These are phyloP conservation scores for Chaetomiaceae sp. DNA, from an alignment of 2,329 filamentous ascomycete species.

Conservation along the genomic window DNA sequence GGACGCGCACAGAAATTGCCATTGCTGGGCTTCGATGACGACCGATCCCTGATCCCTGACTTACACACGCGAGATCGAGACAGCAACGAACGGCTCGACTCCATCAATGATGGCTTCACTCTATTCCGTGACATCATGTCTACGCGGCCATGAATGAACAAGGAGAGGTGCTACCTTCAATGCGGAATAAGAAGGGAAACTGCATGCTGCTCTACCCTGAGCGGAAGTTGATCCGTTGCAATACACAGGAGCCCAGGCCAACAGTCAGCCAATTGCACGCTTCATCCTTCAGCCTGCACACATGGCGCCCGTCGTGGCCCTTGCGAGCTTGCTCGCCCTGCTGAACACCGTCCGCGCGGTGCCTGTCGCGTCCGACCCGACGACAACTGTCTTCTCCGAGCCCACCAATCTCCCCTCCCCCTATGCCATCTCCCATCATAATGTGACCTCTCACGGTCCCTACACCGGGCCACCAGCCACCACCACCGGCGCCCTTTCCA, in stretches of 20 bases:
- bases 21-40: too few relatives aligned
- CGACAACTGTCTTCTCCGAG: slow-evolving; percentile 17
- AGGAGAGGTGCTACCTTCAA: neutral
- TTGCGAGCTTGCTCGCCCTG: slow-evolving; percentile 15
- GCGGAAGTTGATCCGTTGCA: neutral
- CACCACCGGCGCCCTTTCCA: slow-evolving; percentile 62
- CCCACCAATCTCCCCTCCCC: slow-evolving; percentile 15
- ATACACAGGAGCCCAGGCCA: neutral
- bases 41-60: too few relatives aligned
- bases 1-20: neutral
- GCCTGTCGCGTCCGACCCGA: slow-evolving; percentile 20
- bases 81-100: neutral
- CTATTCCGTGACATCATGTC: neutral
- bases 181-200: neutral
- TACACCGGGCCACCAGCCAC: slow-evolving; percentile 59
- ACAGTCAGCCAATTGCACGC: neutral
- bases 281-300: neutral
- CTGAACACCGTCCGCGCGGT: slow-evolving; percentile 10
- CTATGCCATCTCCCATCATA: slow-evolving; percentile 28
- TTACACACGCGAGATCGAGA: neutral
- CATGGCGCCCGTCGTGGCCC: neutral
- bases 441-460: slow-evolving; percentile 62
- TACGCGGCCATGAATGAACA: neutral
- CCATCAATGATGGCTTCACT: neutral
- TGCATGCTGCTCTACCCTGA: neutral